Evolutionary conservation across 208 protist genomes (phyloP), one percentile per base, ranked within the genome.

Genomic region (Leishmania arabica): DNA sequence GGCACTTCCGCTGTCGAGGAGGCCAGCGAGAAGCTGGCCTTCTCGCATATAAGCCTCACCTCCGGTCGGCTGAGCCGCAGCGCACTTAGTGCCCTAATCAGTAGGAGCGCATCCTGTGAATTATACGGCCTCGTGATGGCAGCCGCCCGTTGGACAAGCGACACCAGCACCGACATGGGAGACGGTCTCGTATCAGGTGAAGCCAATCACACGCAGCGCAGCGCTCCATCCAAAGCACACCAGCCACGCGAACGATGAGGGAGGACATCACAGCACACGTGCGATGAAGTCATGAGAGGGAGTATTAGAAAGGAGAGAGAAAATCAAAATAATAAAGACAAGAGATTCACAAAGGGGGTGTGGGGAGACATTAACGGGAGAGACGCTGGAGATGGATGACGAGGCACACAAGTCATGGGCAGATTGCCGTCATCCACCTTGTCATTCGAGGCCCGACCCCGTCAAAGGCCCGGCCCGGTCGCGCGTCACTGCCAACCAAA

Each of bases 11-110:
- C 58, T 8, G 82, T 78, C 19, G 84, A 84, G 7, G 91, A 89
- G 8, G 89, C 87, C 31, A 96, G 79, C 1, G 89, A 78, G 75
- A 95, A 89, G 77, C 87, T 86, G 45, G 89, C 88, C 77, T 90
- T 95, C 69, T 93, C 89, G 68, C 89, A 92, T 17, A 95, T 78
- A 15, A 49, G 0, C 9, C 79, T 78, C 49, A 96, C 87, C 27
- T 87, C 78, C 56, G 83, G 80, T 3, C 77, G 84, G 24, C 75
- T 75, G 17, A 91, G 66, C 0, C 90, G 93, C 15, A 96, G 69
- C 4, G 45, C 11, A 31, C 88, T 76, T 15, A 96, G 82, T 17
- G 91, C 75, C 19, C 84, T 88, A 15, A 96, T 72, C 4, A 94
- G 75, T 4, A 95, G 78, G 0, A 95, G 34, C 1, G 91, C 82